Percentiles rank a stretch among this genome's conserved stretches.
Evolutionary conservation across 140 eudicot genomes (phyloP).

Genomic region (Senecio squalidus): DNA sequence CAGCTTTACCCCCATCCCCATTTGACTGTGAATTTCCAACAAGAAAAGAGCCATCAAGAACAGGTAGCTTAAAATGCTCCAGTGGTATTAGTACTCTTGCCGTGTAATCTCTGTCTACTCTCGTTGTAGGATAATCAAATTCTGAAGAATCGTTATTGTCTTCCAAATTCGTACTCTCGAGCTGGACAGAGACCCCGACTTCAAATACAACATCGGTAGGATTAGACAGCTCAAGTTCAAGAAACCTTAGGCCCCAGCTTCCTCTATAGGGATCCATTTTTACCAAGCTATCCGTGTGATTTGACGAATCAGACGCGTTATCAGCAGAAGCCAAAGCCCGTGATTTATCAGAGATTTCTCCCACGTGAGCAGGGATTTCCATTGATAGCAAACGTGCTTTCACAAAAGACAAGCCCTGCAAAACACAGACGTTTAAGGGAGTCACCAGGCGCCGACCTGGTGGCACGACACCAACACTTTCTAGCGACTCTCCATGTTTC

Average conservation of each 20-base stretch:
- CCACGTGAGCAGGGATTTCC: slow-evolving; percentile 93
- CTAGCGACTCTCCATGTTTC: slow-evolving; percentile 33
- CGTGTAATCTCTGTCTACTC: slow-evolving; percentile 84
- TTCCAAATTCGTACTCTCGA: slow-evolving; percentile 36
- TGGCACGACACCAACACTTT: slow-evolving; percentile 38
- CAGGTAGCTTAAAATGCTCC: slow-evolving; percentile 86
- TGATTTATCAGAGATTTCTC: slow-evolving; percentile 39
- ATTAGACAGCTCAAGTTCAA: slow-evolving; percentile 82
- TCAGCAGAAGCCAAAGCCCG: slow-evolving; percentile 15
- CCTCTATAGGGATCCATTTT: slow-evolving; percentile 95
- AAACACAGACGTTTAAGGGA: slow-evolving; percentile 79
- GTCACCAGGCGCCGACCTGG: slow-evolving; percentile 89
- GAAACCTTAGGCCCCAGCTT: slow-evolving; percentile 96
- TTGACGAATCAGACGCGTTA: slow-evolving; percentile 17
- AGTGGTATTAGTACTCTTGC: slow-evolving; percentile 85
- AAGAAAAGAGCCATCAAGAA: slow-evolving; percentile 75
- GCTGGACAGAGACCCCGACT: slow-evolving; percentile 72
- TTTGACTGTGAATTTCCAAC: slow-evolving; percentile 35
- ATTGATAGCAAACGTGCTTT: slow-evolving; percentile 84
- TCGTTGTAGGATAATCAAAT: slow-evolving; percentile 67
- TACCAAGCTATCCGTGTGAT: slow-evolving; percentile 50
- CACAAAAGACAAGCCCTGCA: slow-evolving; percentile 85
- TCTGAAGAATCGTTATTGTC: slow-evolving; percentile 32
- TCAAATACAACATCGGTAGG: slow-evolving; percentile 90
- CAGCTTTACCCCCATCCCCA: slow-evolving; percentile 38